A percentile compares a stretch with the other conserved stretches of the same genome.
Evolutionary conservation across 345 rosid species (phyloP).

Genomic region (Populus pruinosa): DNA sequence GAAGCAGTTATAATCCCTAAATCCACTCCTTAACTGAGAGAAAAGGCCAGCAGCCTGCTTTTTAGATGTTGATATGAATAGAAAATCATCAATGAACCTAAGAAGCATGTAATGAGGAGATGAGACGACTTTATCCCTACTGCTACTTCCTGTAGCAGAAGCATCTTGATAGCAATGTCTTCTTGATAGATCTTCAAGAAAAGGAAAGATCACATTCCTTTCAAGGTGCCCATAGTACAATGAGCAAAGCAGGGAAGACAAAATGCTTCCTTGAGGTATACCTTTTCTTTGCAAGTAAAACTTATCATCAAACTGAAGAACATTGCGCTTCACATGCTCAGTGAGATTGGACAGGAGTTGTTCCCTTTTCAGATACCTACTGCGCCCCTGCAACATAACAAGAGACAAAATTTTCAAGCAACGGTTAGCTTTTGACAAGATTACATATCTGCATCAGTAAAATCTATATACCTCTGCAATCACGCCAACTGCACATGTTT

Average conservation of each 20-base stretch:
- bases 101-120: conserved; percentile 43
- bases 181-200: conserved; percentile 36
- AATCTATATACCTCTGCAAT: background rate
- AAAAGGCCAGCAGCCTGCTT: conserved; percentile 55
- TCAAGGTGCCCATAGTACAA: conserved; percentile 78
- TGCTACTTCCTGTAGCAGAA: conserved; percentile 5
- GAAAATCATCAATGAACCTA: conserved; percentile 75
- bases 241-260: conserved; percentile 73
- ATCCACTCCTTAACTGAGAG: conserved; percentile 48
- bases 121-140: conserved; percentile 22
- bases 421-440: background rate
- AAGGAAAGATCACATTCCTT: conserved; percentile 60
- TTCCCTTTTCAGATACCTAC: conserved; percentile 28
- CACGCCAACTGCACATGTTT: background rate
- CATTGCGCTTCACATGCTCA: conserved; percentile 62
- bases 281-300: conserved; percentile 63
- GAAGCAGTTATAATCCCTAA: conserved; percentile 67
- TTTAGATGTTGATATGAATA: conserved; percentile 75
- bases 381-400: conserved; percentile 7
- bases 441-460: background rate
- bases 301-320: conserved; percentile 45
- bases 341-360: conserved; percentile 34
- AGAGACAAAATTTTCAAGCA: background rate
- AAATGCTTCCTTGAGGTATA: conserved; percentile 80
- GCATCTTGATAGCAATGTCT: conserved; percentile 1